Conservation (phyloP, 108 stramenopile genomes). For the Stephanodiscus minutulus region DNA sequence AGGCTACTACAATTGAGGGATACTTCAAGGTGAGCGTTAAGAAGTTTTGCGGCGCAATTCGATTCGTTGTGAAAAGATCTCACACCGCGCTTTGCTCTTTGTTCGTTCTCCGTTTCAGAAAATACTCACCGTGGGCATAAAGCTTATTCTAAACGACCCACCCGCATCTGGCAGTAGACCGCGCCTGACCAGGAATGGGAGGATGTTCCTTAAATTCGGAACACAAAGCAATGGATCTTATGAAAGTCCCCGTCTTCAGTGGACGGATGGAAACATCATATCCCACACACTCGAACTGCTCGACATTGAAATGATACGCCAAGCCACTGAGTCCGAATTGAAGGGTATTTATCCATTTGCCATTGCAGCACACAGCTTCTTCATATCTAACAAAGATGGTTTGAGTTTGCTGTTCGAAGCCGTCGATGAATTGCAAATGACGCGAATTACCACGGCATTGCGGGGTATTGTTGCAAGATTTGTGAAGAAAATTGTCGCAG, state of each 20-base stretch:
- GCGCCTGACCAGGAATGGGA: neutral
- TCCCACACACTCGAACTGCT: neutral
- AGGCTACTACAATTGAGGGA: neutral
- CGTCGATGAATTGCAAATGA: conserved; percentile 11
- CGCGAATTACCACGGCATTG: neutral
- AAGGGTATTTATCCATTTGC: conserved; percentile 3
- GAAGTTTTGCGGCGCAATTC: neutral
- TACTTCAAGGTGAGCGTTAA: neutral
- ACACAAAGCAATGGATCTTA: neutral
- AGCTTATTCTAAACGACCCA: conserved; percentile 5
- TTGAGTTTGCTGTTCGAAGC: conserved; percentile 5
- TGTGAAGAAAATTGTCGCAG: neutral
- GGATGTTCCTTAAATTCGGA: conserved; percentile 8
- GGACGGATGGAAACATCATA: conserved; percentile 5
- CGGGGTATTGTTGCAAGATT: conserved; percentile 5
- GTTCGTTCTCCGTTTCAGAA: conserved; percentile 2
- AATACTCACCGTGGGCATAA: conserved; percentile 11
- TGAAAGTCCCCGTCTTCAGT: neutral
- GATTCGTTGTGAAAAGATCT: neutral
- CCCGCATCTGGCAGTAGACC: neutral
- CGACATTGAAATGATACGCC: conserved; percentile 1
- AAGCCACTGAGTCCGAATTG: neutral
- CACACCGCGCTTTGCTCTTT: neutral
- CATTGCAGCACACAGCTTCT: conserved; percentile 6
- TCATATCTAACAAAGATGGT: neutral